These are phyloP conservation scores for Collybia mongolica DNA, from an alignment of 768 basidiomycete genomes.

Conservation along the genomic window DNA sequence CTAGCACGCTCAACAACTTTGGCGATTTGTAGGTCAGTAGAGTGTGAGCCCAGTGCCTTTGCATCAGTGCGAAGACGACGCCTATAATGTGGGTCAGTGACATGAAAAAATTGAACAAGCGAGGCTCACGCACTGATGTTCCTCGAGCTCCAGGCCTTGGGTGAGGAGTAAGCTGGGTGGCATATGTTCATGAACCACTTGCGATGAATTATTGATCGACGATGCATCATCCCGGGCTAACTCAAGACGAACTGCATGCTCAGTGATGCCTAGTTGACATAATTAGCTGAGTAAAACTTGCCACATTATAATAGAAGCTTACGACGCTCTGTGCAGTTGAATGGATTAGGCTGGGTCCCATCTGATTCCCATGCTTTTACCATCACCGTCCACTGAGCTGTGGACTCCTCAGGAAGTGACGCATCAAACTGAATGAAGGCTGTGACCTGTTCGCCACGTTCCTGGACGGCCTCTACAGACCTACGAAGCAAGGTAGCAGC, in stretches of 20 bases:
- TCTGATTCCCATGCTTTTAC: background rate
- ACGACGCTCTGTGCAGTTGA: background rate
- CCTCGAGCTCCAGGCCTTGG: conserved; percentile 29
- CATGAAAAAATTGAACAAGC: no score
- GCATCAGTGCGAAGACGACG: conserved; percentile 2
- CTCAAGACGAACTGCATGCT: no score
- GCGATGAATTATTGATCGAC: no score
- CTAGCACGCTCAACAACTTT: conserved; percentile 22
- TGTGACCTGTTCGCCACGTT: background rate
- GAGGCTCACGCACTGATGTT: conserved; percentile 22
- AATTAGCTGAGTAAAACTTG: no score
- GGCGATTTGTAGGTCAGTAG: conserved; percentile 23
- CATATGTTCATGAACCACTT: background rate
- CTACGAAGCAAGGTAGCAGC: background rate
- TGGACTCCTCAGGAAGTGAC: background rate
- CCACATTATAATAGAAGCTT: background rate
- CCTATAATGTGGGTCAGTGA: no score
- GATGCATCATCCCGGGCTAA: no score
- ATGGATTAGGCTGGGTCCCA: background rate
- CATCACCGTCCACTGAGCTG: background rate
- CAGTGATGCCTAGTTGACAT: no score
- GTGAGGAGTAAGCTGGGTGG: conserved; percentile 16
- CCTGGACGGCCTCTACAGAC: background rate
- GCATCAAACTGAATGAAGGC: background rate
- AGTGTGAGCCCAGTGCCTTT: conserved; percentile 14